Percentiles rank a stretch among this genome's conserved stretches.
phyloP scores from a whole-genome alignment of 345 rosid species.

The Aegle marmelos region DNA sequence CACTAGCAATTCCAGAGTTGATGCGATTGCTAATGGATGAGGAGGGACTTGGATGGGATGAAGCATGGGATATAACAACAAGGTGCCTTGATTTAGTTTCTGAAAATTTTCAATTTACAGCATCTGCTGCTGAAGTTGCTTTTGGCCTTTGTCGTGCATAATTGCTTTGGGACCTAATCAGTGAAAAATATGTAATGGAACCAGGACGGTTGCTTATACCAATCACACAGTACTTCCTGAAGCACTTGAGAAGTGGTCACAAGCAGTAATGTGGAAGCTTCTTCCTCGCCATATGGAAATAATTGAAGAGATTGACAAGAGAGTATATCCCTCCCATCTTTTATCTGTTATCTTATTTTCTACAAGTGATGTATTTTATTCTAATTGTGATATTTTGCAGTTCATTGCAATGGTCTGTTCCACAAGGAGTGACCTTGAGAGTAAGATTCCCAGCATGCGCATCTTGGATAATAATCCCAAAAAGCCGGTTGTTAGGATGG shows the following conservation, averaged over 20 bases:
- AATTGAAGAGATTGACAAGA: conserved; percentile 84
- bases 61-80: conserved; percentile 89
- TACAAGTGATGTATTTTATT: conserved; percentile 10
- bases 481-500: conserved; percentile 96
- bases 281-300: conserved; percentile 99
- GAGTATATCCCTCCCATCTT: conserved; percentile 47
- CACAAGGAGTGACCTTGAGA: conserved; percentile 65
- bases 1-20: conserved; percentile 96
- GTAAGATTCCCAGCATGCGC: conserved; percentile 71
- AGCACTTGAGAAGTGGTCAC: conserved; percentile 98
- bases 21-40: conserved; percentile 88
- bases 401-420: conserved; percentile 56
- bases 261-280: conserved; percentile 88
- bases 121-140: background rate
- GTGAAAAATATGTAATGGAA: conserved; percentile 18
- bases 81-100: conserved; percentile 36
- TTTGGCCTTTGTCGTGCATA: conserved; percentile 8
- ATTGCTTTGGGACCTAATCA: conserved; percentile 13
- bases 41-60: conserved; percentile 97
- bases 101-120: background rate
- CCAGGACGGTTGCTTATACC: conserved; percentile 92
- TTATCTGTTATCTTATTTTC: conserved; percentile 3
- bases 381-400: conserved; percentile 38
- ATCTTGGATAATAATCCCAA: conserved; percentile 81
- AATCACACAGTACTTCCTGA: conserved; percentile 99